phyloP scores from a whole-genome alignment of 176 grass and related monocot genomes.

The Carex cristatella region DNA sequence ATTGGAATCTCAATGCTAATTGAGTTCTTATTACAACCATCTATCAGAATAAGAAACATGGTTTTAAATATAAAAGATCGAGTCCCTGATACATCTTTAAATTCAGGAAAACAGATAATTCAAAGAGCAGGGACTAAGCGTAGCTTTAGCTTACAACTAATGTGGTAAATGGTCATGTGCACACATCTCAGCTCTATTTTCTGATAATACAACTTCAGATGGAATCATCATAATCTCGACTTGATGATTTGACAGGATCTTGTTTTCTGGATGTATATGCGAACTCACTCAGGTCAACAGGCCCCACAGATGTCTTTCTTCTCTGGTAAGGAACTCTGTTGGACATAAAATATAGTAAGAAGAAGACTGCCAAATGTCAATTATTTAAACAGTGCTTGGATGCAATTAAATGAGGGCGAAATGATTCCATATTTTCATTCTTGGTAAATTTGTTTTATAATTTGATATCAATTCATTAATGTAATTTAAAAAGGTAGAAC shows the following conservation, averaged over 20 bases:
- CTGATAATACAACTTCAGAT: not conserved
- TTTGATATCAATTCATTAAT: not conserved
- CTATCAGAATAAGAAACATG: not conserved
- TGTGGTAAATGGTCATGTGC: conserved; percentile 32
- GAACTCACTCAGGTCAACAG: conserved; percentile 27
- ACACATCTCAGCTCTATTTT: conserved; percentile 5
- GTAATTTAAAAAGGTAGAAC: not conserved
- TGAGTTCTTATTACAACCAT: not conserved
- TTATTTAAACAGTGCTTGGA: not conserved
- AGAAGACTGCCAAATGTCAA: not conserved
- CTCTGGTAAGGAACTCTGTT: not conserved
- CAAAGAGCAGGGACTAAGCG: not conserved
- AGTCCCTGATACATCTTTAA: not conserved
- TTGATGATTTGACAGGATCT: conserved; percentile 14
- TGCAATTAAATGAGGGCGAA: not conserved
- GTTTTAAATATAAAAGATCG: not conserved
- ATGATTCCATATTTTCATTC: not conserved
- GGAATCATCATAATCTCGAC: not conserved
- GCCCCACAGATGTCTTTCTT: conserved; percentile 3
- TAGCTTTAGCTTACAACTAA: not conserved
- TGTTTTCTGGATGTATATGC: conserved; percentile 36
- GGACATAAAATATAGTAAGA: not conserved
- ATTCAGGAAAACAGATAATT: not conserved
- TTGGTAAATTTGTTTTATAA: not conserved
- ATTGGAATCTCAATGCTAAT: not conserved